These are phyloP conservation scores for Euphorbia peplus DNA, from an alignment of 345 rosid genomes.

Conservation along the genomic window DNA sequence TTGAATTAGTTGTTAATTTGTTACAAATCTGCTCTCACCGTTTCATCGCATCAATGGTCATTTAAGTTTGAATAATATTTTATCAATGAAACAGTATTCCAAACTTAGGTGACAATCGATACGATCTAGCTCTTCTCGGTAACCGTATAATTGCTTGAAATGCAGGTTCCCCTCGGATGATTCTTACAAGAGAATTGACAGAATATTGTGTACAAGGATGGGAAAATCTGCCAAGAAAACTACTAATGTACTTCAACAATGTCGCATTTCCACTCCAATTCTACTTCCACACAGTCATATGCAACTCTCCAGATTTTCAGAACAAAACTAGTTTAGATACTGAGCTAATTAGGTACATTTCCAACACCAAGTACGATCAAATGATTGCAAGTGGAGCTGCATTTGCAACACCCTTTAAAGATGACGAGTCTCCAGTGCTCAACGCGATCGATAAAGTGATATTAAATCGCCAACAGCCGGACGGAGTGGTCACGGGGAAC, in stretches of 20 bases:
- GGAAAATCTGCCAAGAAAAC: slow-evolving; percentile 39
- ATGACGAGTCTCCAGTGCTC: slow-evolving; percentile 17
- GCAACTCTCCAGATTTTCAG: slow-evolving; percentile 38
- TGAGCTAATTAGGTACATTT: slow-evolving; percentile 21
- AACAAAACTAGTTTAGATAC: slow-evolving; percentile 23
- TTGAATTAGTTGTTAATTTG: neutral
- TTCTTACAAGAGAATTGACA: slow-evolving; percentile 29
- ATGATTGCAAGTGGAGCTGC: slow-evolving; percentile 24
- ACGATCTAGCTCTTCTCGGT: too few species aligned
- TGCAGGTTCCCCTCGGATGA: slow-evolving; percentile 39
- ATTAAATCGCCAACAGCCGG: slow-evolving; percentile 17
- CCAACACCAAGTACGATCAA: neutral
- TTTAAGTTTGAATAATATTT: too few species aligned
- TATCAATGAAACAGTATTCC: too few species aligned
- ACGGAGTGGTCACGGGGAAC: slow-evolving; percentile 23
- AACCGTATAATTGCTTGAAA: neutral
- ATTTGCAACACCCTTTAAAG: slow-evolving; percentile 31
- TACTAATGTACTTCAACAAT: slow-evolving; percentile 36
- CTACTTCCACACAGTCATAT: slow-evolving; percentile 39
- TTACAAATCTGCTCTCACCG: neutral
- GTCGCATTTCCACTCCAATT: slow-evolving; percentile 25
- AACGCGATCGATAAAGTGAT: slow-evolving; percentile 19
- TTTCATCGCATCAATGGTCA: too few species aligned
- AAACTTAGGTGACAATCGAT: too few species aligned
- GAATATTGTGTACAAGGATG: slow-evolving; percentile 38